These are phyloP conservation scores for Trichoderma pleuroti DNA, from an alignment of 2,329 filamentous ascomycete genomes.

Conservation along the genomic window DNA sequence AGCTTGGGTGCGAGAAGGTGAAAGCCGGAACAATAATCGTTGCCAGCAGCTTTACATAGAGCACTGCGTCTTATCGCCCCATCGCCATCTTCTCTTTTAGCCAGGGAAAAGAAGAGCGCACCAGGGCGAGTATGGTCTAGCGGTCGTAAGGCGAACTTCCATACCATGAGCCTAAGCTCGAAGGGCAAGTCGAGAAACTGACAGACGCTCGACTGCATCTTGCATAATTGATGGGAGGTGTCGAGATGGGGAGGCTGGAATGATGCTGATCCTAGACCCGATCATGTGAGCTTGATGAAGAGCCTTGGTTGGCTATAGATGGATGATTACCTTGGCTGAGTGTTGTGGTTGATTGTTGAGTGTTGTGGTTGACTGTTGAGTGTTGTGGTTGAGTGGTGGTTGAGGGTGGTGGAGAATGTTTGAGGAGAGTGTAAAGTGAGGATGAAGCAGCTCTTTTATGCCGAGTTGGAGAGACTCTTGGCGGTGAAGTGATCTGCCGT, in stretches of 20 bases:
- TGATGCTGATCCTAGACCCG: fast-evolving
- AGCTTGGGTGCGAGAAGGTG: neutral
- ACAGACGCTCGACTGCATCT: neutral
- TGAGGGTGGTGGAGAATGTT: neutral
- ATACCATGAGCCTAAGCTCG: neutral
- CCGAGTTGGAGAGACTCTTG: neutral
- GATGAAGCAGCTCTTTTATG: neutral
- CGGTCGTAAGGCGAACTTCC: neutral
- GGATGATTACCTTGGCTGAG: neutral
- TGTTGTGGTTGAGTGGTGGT: too few relatives aligned
- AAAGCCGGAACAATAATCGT: neutral
- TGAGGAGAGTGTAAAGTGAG: neutral
- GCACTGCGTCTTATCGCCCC: neutral
- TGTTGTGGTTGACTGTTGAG: too few relatives aligned
- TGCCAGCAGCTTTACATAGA: neutral
- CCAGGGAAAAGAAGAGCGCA: neutral
- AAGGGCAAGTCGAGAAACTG: neutral
- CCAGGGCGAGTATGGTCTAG: neutral
- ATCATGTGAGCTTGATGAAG: neutral
- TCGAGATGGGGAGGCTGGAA: neutral
- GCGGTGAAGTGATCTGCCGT: neutral
- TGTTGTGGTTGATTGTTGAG: neutral
- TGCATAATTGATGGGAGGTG: neutral
- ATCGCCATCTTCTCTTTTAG: neutral
- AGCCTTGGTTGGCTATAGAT: neutral